Conservation (phyloP, 2,329 filamentous ascomycete species). For the Neonectria neomacrospora region DNA sequence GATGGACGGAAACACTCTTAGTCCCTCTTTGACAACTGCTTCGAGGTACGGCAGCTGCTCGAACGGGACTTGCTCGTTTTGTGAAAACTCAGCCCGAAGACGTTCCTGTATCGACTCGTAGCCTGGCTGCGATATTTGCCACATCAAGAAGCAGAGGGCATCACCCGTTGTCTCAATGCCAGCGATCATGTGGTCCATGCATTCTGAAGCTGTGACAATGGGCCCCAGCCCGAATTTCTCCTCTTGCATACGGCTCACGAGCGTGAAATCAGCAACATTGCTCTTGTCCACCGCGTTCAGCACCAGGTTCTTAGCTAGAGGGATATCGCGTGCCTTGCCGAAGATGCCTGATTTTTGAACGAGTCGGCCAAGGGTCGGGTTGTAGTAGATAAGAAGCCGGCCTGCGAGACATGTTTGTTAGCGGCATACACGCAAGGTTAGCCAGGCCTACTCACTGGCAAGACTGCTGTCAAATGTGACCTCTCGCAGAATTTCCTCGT, state of each 20-base stretch:
- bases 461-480: constrained; percentile 30
- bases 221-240: constrained; percentile 23
- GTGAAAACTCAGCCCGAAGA: constrained; percentile 17
- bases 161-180: constrained; percentile 39
- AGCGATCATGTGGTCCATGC: constrained; percentile 34
- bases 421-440: background rate
- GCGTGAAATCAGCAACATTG: constrained; percentile 28
- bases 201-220: constrained; percentile 32
- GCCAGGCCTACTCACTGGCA: constrained; percentile 7
- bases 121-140: constrained; percentile 32
- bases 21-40: constrained; percentile 32
- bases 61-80: background rate
- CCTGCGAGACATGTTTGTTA: background rate
- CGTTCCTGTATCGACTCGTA: constrained; percentile 16
- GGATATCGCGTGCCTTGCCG: constrained; percentile 26
- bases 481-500: constrained; percentile 28
- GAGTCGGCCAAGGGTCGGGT: constrained; percentile 8
- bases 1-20: constrained; percentile 29
- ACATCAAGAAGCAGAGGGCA: constrained; percentile 35
- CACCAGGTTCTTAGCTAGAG: constrained; percentile 9
- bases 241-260: constrained; percentile 28
- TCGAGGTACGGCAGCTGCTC: constrained; percentile 31
- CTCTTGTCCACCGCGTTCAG: constrained; percentile 20
- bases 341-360: constrained; percentile 26
- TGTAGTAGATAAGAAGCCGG: constrained; percentile 24